phyloP scores from a whole-genome alignment of 2,329 filamentous ascomycete species.

The Cladosporium sp. region DNA sequence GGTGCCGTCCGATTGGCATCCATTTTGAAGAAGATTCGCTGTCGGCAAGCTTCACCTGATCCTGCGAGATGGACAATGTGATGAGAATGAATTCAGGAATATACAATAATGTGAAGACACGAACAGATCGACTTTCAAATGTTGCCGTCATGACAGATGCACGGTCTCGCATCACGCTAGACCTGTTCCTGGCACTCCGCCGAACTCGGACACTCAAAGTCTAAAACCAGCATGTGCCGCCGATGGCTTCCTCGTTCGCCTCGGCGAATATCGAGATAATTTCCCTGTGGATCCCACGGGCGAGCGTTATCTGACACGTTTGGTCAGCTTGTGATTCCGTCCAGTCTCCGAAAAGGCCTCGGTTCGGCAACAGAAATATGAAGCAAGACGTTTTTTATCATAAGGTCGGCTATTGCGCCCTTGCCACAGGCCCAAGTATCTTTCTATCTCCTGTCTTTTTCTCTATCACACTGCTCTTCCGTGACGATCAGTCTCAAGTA shows the following conservation, averaged over 20 bases:
- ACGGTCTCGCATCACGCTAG: conserved; percentile 16
- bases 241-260: conserved; percentile 7
- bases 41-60: not conserved
- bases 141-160: not conserved
- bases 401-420: not conserved
- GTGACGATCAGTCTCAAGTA: not conserved
- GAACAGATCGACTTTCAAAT: not conserved
- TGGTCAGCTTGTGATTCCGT: conserved; percentile 4
- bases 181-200: conserved; percentile 20
- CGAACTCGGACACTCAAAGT: conserved; percentile 9
- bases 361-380: conserved; percentile 14
- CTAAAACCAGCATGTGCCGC: conserved; percentile 6
- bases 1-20: not conserved
- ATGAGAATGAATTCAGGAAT: not conserved
- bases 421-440: conserved; percentile 17
- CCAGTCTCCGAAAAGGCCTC: conserved; percentile 9
- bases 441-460: not conserved
- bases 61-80: not conserved
- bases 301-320: not conserved
- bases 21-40: not conserved
- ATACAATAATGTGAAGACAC: not conserved
- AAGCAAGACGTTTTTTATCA: not conserved
- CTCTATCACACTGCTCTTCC: not conserved
- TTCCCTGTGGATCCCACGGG: conserved; percentile 2
- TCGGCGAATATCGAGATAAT: not conserved